Evolutionary conservation across 176 grass and related monocot species (phyloP), one percentile per base, ranked within the genome.

Genomic region (Dendrocalamus sinicus): DNA sequence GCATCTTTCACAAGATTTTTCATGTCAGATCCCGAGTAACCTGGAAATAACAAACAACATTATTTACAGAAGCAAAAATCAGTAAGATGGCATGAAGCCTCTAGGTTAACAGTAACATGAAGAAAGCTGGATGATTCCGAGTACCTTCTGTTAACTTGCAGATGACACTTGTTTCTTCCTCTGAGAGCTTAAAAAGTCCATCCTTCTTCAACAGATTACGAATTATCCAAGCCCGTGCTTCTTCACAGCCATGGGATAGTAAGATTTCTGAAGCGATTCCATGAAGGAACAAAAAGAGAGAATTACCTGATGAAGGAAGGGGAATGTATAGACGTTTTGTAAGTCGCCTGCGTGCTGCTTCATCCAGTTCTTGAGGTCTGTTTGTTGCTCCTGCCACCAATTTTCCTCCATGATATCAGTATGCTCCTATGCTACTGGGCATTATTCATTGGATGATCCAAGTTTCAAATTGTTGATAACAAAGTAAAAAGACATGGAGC

Each of bases 11-110:
- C 96, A 75, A 98, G 88, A 77, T 95, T 95, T 84, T 98, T 98
- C 96, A 98, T 91, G 77, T 98, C 96, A n/a, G 96, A 98, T 83
- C 96, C 96, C 55, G 96, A 98, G 86, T 98, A 98, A 86, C 93
- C 96, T 98, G 85, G 70, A 91, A 80, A 67, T 59, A 61, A 70
- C 11, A 61, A 74, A 88, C 40, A 28, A 83, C 19, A 70, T 46
- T 67, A 66, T 57, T 72, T 67, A 80, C 51, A 81, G 40, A 5
- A 87, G 30, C 32, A 73, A 75, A 79, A 55, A 23, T 78, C 78
- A 90, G 83, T 82, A 82, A 55, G 47, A 82, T 85, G 50, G 53
- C 50, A 47, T 68, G 44, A 70, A 40, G 57, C 19, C 0, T 24
- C 14, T 67, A 83, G 75, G 23, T 59, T 67, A 73, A 24, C 6